Conservation (phyloP, 73 alveolate species). For the Paramecium caudatum region DNA sequence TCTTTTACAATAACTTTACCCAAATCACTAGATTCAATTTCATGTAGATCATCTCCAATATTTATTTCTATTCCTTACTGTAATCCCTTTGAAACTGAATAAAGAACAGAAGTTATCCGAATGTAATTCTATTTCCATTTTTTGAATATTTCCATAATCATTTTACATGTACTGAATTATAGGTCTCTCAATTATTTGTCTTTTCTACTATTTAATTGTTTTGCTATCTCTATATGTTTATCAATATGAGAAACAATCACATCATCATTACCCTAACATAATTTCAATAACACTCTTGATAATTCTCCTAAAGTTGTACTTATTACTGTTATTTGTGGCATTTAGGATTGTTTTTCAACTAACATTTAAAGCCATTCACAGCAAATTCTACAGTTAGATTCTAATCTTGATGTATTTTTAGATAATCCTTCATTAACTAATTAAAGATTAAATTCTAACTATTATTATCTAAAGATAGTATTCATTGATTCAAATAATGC, state of each 20-base stretch:
- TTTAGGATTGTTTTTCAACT: no score
- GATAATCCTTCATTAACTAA: constrained; percentile 2
- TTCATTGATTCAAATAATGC: background rate
- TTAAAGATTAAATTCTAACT: background rate
- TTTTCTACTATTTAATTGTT: background rate
- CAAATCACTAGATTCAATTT: background rate
- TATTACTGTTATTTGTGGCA: constrained; percentile 10
- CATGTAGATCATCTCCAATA: background rate
- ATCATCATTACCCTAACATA: constrained; percentile 30
- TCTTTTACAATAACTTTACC: constrained; percentile 20
- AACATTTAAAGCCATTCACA: background rate
- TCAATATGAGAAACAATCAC: constrained; percentile 18
- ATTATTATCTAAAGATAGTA: background rate
- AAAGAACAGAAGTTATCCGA: background rate
- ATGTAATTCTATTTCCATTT: constrained; percentile 25
- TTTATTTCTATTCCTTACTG: constrained; percentile 3
- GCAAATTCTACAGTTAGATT: background rate
- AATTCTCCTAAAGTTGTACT: constrained; percentile 2
- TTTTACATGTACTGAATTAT: constrained; percentile 3
- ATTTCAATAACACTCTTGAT: background rate
- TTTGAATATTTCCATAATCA: constrained; percentile 14
- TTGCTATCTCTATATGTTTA: constrained; percentile 21
- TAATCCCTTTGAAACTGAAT: background rate
- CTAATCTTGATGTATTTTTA: constrained; percentile 2
- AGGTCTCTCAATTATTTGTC: constrained; percentile 2